Base-by-base conservation (phyloP, 2,329 filamentous ascomycete genomes). In the Endothia cerciana region DNA sequence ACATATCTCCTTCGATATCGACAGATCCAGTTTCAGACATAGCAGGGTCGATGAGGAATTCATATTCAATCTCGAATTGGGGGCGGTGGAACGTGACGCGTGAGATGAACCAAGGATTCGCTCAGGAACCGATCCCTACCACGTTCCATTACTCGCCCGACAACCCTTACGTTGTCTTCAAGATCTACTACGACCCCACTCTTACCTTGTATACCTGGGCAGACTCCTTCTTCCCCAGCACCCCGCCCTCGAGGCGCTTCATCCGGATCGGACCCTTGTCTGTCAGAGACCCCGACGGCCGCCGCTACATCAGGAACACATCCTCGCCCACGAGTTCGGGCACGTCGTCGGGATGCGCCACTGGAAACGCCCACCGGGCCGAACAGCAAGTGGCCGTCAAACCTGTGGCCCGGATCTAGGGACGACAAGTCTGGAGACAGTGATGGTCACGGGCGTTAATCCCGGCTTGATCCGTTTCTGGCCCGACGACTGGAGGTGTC, bases 271-370 rank as follows among this genome's bases (percentile, higher is more conserved):
- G 58, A 22, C 58, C 43, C 1, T 25, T 60, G 28, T 15, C 22
- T 22, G 10, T 38, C 30, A 3, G 7, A 0, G 7, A 15, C 6
- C 11, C 1, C 6, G 22, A 36, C 2, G 41, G 55, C n/a, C 22
- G 33, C 3, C 4, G 2, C 3, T 45, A 8, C n/a, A 19, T 45
- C 19, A 3, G 1, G 7, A 45, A 47, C 10, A 47, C 10, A 45
- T 63, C 25, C 51, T 63, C 25, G 28, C 7, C 49, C 60, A 63
- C 40, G 60, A 63, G 49, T 63, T 63, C 11, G 49, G 19, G 17
- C 60, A 56, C 17, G 53, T 63, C 60, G 8, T 63, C 25, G 51
- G 49, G 10, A 38, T 63, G 49, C 60, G 60, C 25, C 60, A 63
- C 60, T 28, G 38, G 11, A 7, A n/a, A 63, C 5, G 60, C 47